Evolutionary conservation across 1,284 basidiomycete species (phyloP), one percentile per base, ranked within the genome.

Genomic region (Fomitopsis palustris): DNA sequence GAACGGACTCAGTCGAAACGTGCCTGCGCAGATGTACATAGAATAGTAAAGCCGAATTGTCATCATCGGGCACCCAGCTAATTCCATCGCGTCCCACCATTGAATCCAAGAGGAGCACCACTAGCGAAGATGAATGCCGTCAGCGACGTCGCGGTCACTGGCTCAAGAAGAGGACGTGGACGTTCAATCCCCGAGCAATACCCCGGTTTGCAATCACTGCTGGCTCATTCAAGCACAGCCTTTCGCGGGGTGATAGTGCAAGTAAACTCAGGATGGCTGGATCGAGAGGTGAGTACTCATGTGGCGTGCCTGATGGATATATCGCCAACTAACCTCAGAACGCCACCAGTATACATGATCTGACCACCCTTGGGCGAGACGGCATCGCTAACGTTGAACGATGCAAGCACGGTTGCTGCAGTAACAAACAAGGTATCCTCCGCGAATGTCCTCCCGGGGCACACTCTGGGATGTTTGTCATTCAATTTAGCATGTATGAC

Each of bases 371-470:
- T n/a, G 23, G 55, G 55, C 3, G 56, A 42, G 8, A 39, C 10
- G 1, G 55, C 45, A 9, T 43, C 45, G 21, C 23, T n/a, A n/a
- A 67, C 61, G 39, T 63, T 43, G 51, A 64, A 64, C 17, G 57
- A 51, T 10, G 62, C 54, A 3, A 67, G 59, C 9, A 61, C 58
- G 8, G 41, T 49, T 10, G 61, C 61, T 17, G 65, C 47, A n/a
- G 54, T 53, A 21, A 65, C 57, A 47, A 62, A 67, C 3, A 67
- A 7, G 5, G 57, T 47, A 35, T 56, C 56, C n/a, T 61, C 58
- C 25, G 63, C 61, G 14, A 67, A 43, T 33, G 19, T 47, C 53
- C 52, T 31, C 10, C 61, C 63, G 8, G 63, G 59, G 25, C 63
- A 64, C 9, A 47, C 56, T 23, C 59, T 60, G 25, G 51, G 16